Percentiles rank a stretch among this genome's conserved stretches.
Evolutionary conservation across 192 early-diverging fungal genomes (phyloP).

Genomic region (Linnemannia zychae): DNA sequence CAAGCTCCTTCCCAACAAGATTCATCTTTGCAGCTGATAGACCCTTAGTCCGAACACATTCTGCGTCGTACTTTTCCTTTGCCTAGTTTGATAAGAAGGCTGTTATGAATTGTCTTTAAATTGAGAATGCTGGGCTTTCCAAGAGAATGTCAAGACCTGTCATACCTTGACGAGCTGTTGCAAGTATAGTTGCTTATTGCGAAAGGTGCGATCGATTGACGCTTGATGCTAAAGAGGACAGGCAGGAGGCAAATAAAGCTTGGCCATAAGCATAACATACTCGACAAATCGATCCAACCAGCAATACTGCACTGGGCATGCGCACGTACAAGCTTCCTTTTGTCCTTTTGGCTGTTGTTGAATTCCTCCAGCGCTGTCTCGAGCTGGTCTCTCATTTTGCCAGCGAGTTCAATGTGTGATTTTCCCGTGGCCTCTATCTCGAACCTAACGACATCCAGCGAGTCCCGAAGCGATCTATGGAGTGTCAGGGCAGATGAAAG

Average conservation of each 20-base stretch:
- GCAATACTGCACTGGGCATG: neutral
- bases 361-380: constrained; percentile 73
- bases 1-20: constrained; percentile 57
- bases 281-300: neutral
- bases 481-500: neutral
- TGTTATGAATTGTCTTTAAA: no score
- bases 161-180: constrained; percentile 60
- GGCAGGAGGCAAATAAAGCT: neutral
- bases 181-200: constrained; percentile 67
- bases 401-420: constrained; percentile 72
- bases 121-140: no score
- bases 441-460: constrained; percentile 67
- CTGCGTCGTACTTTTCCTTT: constrained; percentile 60
- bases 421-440: constrained; percentile 76
- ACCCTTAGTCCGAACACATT: constrained; percentile 54
- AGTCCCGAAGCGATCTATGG: constrained; percentile 65
- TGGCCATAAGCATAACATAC: neutral
- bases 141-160: neutral
- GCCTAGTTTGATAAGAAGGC: constrained; percentile 38
- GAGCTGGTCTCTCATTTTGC: constrained; percentile 72
- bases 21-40: constrained; percentile 49
- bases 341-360: constrained; percentile 74
- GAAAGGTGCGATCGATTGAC: constrained; percentile 63
- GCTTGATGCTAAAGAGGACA: constrained; percentile 53
- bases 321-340: constrained; percentile 64